A percentile compares a stretch with the other conserved stretches of the same genome.
phyloP scores from a whole-genome alignment of 2,329 filamentous ascomycete genomes.

The Penicillium sp. region DNA sequence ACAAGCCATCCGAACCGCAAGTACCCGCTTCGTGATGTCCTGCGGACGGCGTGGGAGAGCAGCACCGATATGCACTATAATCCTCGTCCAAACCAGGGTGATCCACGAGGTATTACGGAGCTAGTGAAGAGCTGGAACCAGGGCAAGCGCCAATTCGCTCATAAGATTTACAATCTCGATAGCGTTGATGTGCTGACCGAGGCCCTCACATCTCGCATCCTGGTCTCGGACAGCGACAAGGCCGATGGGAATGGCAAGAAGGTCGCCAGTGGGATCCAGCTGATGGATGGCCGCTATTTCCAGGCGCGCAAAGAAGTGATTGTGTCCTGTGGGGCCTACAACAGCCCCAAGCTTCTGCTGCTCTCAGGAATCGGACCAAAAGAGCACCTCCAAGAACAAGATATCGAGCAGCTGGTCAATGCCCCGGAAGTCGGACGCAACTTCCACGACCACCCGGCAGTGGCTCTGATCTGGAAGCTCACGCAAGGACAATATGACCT shows the following conservation, averaged over 20 bases:
- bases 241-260: conserved; percentile 12
- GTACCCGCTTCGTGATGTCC: conserved; percentile 40
- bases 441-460: conserved; percentile 29
- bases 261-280: conserved; percentile 25
- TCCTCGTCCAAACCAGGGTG: conserved; percentile 28
- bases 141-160: conserved; percentile 29
- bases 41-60: conserved; percentile 40
- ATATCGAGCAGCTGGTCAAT: conserved; percentile 27
- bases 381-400: conserved; percentile 29
- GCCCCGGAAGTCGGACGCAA: conserved; percentile 25
- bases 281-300: conserved; percentile 22
- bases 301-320: conserved; percentile 34
- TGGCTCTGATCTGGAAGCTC: conserved; percentile 32
- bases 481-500: conserved; percentile 34
- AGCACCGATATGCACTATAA: conserved; percentile 30
- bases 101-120: conserved; percentile 30
- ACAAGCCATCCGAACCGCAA: conserved; percentile 23
- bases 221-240: no score
- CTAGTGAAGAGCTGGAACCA: conserved; percentile 30
- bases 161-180: conserved; percentile 25
- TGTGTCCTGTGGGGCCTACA: conserved; percentile 31
- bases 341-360: conserved; percentile 36
- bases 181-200: conserved; percentile 17
- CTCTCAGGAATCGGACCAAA: conserved; percentile 36
- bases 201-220: conserved; percentile 19